Evolutionary conservation across 2,329 filamentous ascomycete genomes (phyloP).

Genomic region (Calonectria naviculata): DNA sequence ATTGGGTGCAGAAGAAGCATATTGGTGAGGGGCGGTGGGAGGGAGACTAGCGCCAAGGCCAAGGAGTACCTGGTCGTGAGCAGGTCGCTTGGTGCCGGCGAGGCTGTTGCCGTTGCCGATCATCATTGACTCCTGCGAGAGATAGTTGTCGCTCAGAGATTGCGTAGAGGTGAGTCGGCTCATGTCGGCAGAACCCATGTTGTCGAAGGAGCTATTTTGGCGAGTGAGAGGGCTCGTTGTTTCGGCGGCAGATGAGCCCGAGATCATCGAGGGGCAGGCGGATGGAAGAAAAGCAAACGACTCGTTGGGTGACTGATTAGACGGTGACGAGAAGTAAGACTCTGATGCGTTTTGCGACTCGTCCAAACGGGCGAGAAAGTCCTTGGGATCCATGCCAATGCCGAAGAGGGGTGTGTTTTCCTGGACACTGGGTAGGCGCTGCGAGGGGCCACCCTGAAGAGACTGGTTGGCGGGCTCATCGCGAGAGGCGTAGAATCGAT

Average conservation of each 20-base stretch:
- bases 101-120: conserved; percentile 29
- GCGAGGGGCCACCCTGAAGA: conserved; percentile 30
- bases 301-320: conserved; percentile 37
- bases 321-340: conserved; percentile 38
- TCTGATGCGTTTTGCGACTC: conserved; percentile 32
- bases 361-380: conserved; percentile 49
- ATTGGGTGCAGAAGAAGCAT: conserved; percentile 41
- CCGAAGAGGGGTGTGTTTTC: conserved; percentile 45
- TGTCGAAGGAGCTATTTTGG: conserved; percentile 53
- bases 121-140: conserved; percentile 37
- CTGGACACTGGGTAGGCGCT: conserved; percentile 50
- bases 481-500: conserved; percentile 44
- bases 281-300: conserved; percentile 45
- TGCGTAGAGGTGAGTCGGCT: conserved; percentile 51
- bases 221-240: conserved; percentile 53
- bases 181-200: conserved; percentile 48
- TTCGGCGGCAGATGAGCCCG: conserved; percentile 52
- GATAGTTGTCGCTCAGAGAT: conserved; percentile 41
- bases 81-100: conserved; percentile 43
- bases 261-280: conserved; percentile 56
- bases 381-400: conserved; percentile 52
- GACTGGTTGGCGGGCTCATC: conserved; percentile 44
- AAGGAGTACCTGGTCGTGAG: conserved; percentile 46
- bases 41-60: conserved; percentile 52
- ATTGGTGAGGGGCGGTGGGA: conserved; percentile 38